Conservation (phyloP, 176 grass and related monocot species). For the Elaeis guineensis region DNA sequence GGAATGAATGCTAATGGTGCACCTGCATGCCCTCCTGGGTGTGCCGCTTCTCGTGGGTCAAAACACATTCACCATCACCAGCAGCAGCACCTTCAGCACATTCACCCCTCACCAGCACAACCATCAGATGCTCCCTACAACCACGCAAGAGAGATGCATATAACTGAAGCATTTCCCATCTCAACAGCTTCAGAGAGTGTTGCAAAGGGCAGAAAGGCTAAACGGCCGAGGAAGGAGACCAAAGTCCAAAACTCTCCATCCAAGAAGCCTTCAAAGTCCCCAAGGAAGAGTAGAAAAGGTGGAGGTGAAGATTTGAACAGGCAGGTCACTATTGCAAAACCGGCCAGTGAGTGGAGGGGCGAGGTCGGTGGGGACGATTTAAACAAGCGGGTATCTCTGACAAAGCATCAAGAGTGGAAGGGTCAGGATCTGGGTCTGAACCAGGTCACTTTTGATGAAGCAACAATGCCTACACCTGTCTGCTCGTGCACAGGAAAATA, state of each 20-base stretch:
- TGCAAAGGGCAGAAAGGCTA: constrained; percentile 6
- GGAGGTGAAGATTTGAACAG: constrained; percentile 14
- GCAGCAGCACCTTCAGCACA: constrained; percentile 10
- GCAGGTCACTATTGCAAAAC: constrained; percentile 16
- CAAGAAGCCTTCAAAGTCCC: constrained; percentile 13
- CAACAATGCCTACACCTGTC: constrained; percentile 18
- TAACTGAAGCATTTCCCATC: constrained; percentile 15
- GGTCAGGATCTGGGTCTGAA: constrained; percentile 26
- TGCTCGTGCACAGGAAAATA: constrained; percentile 28
- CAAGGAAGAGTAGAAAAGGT: constrained; percentile 16
- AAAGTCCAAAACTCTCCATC: constrained; percentile 11
- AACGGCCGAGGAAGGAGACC: constrained; percentile 6
- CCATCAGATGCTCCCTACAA: constrained; percentile 3
- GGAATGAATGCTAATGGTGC: constrained; percentile 8
- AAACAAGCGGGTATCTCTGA: constrained; percentile 9
- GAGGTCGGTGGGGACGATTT: constrained; percentile 3
- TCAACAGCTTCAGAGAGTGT: constrained; percentile 6
- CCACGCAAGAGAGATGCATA: background rate
- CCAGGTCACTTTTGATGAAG: constrained; percentile 19
- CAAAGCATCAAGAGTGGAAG: constrained; percentile 22
- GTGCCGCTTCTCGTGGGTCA: background rate
- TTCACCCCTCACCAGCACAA: constrained; percentile 1
- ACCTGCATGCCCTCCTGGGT: constrained; percentile 4
- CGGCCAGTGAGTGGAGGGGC: constrained; percentile 5
- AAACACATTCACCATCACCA: constrained; percentile 14